Percentiles rank a stretch among this genome's conserved stretches.
Evolutionary conservation across 2,329 filamentous ascomycete species (phyloP).

Genomic region (Aureobasidium leucospermi): DNA sequence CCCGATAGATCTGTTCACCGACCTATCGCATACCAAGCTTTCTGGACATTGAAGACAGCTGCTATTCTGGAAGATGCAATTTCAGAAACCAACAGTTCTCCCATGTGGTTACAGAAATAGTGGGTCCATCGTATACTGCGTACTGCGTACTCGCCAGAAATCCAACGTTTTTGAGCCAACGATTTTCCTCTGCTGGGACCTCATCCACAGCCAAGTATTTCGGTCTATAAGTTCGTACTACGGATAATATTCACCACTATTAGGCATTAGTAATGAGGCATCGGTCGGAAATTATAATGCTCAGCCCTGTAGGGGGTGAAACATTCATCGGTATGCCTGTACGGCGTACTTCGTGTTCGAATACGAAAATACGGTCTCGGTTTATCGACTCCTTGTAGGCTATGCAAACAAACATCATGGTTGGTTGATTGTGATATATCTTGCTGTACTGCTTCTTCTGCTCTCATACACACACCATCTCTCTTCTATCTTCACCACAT

Average conservation of each 20-base stretch:
- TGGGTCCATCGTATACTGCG: neutral
- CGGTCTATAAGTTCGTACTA: too few species aligned
- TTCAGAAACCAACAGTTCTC: too few species aligned
- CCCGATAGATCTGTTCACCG: too few species aligned
- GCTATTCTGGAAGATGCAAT: too few species aligned
- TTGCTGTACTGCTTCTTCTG: neutral
- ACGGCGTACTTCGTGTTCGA: neutral
- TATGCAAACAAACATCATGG: neutral
- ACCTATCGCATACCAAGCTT: too few species aligned
- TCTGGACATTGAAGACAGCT: too few species aligned
- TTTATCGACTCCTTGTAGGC: too few species aligned
- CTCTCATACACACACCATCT: too few species aligned
- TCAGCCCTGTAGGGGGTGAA: neutral
- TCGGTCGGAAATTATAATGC: neutral
- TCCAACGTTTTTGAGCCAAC: too few species aligned
- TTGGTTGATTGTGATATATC: neutral
- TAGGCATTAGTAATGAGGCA: neutral
- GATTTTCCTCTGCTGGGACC: too few species aligned
- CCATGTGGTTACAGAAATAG: neutral
- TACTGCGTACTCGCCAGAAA: neutral
- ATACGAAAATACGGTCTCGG: neutral
- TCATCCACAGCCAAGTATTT: too few species aligned
- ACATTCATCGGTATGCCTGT: neutral
- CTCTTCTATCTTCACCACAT: neutral
- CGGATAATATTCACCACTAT: neutral